Base-by-base conservation (phyloP, 768 basidiomycete genomes). In the Leccinum subtestaceum region DNA sequence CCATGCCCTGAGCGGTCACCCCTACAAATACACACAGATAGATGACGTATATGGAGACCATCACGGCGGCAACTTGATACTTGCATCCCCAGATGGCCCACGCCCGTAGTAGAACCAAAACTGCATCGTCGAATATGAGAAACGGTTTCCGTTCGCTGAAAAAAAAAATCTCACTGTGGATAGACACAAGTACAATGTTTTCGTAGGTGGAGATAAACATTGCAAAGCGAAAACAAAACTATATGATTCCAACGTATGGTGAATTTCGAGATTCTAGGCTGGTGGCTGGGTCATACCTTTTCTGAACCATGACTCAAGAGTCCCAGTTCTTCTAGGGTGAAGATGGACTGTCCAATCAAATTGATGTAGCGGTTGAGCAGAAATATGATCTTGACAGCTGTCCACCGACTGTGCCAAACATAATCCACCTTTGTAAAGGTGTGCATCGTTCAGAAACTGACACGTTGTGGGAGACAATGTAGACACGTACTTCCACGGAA, bases 331-430 rank as follows among this genome's bases (percentile, higher is more conserved):
- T 63, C 54, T 5, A 67, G 45, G 10, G 3, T 31, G 13, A 65
- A 21, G 19, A 52, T 12, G 8, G 36, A 55, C 32, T 65, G 67
- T 15, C 55, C 56, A 10, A 51, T 32, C 8, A 67, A 21, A 5
- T 58, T 58, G 9, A 55, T 57, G 9, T 67, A 68, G 29, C 66
- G 64, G 47, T 59, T 65, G 56, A 66, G 15, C 4, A 67, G 51
- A 51, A 67, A 67, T 13, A 57, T 4, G 17, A 31, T 25, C 34
- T 67, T 67, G 17, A 51, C 52, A 19, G 31, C 8, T 10, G 15
- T n/a, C 61, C 66, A 60, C n/a, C 53, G 63, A 19, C 61, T 19
- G 6, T 15, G 15, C 60, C 66, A 60, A 25, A 55, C 52, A 31
- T 57, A 57, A 27, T 51, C 56, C 27, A 64, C 31, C 59, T 65